Percentiles rank a stretch among this genome's conserved stretches.
phyloP scores from a whole-genome alignment of 2,329 filamentous ascomycete genomes.

The Laburnicola sp. region DNA sequence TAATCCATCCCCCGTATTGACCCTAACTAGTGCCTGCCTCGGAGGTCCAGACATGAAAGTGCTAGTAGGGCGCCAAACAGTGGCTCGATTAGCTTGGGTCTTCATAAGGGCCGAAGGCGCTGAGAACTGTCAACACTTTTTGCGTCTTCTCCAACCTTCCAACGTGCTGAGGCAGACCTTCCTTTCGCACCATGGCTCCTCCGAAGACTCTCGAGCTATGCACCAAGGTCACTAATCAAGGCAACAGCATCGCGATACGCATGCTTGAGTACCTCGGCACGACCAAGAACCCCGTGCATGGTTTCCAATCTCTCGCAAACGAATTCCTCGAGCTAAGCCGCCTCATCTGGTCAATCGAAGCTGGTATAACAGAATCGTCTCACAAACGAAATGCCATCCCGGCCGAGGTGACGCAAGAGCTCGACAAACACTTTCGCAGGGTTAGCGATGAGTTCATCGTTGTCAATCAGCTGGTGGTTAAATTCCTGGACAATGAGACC shows the following conservation, averaged over 20 bases:
- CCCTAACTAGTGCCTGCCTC: background rate
- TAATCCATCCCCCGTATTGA: background rate
- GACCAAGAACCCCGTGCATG: constrained; percentile 39
- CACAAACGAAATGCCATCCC: constrained; percentile 59
- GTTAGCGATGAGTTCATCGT: constrained; percentile 65
- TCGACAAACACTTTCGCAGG: constrained; percentile 65
- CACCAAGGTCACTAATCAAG: constrained; percentile 60
- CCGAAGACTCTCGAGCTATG: constrained; percentile 56
- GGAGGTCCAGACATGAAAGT: constrained; percentile 4
- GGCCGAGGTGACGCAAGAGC: constrained; percentile 63
- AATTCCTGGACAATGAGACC: constrained; percentile 62
- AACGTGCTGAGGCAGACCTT: background rate
- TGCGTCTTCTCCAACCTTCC: background rate
- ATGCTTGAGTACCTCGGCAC: constrained; percentile 43
- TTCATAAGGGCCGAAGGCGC: background rate
- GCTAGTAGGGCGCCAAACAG: constrained; percentile 3
- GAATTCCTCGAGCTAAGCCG: constrained; percentile 70
- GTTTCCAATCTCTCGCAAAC: constrained; percentile 60
- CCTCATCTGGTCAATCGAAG: constrained; percentile 69
- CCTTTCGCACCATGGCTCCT: constrained; percentile 32
- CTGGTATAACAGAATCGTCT: constrained; percentile 57
- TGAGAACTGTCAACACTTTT: background rate
- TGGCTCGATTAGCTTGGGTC: background rate
- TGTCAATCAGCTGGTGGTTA: constrained; percentile 65
- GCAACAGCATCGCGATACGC: constrained; percentile 56